Percentiles rank a stretch among this genome's conserved stretches.
Evolutionary conservation across 768 basidiomycete genomes (phyloP).

Genomic region (Panellus pusillus): DNA sequence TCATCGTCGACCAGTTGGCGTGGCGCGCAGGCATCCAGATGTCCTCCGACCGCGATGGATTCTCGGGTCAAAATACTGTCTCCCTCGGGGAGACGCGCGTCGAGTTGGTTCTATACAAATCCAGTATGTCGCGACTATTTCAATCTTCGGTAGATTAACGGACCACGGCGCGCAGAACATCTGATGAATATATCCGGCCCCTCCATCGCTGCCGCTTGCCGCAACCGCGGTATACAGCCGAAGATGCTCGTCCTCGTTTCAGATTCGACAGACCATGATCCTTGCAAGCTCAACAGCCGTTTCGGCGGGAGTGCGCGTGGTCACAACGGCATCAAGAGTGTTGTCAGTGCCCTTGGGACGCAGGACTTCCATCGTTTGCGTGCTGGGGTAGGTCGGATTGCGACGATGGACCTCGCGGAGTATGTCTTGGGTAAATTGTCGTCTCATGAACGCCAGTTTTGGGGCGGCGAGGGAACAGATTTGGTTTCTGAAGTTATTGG

Average conservation of each 20-base stretch:
- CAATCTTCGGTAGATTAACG: conserved; percentile 54
- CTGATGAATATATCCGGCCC: conserved; percentile 84
- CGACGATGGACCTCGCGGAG: conserved; percentile 45
- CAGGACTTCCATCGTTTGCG: conserved; percentile 72
- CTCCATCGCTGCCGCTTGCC: conserved; percentile 57
- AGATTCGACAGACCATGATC: conserved; percentile 72
- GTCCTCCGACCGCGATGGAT: conserved; percentile 47
- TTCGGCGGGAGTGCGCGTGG: conserved; percentile 75
- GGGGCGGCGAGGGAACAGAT: conserved; percentile 65
- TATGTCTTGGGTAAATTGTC: conserved; percentile 48
- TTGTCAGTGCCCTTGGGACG: conserved; percentile 64
- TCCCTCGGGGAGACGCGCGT: conserved; percentile 44
- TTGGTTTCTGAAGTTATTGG: conserved; percentile 55
- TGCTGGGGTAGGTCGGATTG: conserved; percentile 67
- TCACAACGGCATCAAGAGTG: conserved; percentile 77
- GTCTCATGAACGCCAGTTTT: conserved; percentile 55
- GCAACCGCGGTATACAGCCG: conserved; percentile 43
- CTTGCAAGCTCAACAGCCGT: conserved; percentile 47
- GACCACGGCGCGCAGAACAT: conserved; percentile 46
- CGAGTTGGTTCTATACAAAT: conserved; percentile 67
- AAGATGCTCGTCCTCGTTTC: conserved; percentile 64
- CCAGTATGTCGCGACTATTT: conserved; percentile 48
- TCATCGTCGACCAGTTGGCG: conserved; percentile 69
- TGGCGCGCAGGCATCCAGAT: conserved; percentile 55
- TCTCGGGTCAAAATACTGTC: conserved; percentile 45